These are phyloP conservation scores for Zalerion maritima DNA, from an alignment of 495 filamentous ascomycete genomes.

Conservation along the genomic window DNA sequence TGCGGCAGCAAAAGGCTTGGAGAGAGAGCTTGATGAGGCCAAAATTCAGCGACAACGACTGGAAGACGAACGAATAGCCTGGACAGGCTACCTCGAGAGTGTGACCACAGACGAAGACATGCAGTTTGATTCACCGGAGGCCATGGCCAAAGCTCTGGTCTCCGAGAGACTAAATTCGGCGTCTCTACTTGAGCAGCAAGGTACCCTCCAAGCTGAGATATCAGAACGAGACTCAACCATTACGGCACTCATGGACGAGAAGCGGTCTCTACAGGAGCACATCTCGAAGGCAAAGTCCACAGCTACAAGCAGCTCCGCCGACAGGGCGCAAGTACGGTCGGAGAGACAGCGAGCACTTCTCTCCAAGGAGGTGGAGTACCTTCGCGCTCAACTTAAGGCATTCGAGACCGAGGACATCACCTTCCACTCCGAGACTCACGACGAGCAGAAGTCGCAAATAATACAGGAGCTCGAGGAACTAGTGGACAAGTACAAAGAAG, in stretches of 20 bases:
- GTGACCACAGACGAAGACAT: slow-evolving; percentile 35
- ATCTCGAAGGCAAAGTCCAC: slow-evolving; percentile 51
- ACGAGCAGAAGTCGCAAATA: slow-evolving; percentile 59
- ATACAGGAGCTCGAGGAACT: slow-evolving; percentile 72
- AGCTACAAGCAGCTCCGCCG: slow-evolving; percentile 34
- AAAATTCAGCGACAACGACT: slow-evolving; percentile 71
- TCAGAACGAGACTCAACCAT: slow-evolving; percentile 68
- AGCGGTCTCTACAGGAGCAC: slow-evolving; percentile 42
- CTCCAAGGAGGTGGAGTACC: slow-evolving; percentile 81
- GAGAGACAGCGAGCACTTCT: slow-evolving; percentile 78
- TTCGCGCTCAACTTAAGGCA: slow-evolving; percentile 81
- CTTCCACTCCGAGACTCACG: slow-evolving; percentile 61
- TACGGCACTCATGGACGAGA: slow-evolving; percentile 54
- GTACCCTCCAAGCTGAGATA: slow-evolving; percentile 64
- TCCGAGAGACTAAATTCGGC: slow-evolving; percentile 67
- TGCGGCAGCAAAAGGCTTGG: slow-evolving; percentile 56
- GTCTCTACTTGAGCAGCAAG: slow-evolving; percentile 60
- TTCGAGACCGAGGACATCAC: slow-evolving; percentile 83
- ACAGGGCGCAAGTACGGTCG: slow-evolving; percentile 48
- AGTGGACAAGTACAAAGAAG: slow-evolving; percentile 76
- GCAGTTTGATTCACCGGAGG: slow-evolving; percentile 78
- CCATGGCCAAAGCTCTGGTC: slow-evolving; percentile 71
- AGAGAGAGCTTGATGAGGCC: slow-evolving; percentile 60
- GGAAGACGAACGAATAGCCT: slow-evolving; percentile 75
- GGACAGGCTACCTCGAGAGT: slow-evolving; percentile 72